Percentiles rank a stretch among this genome's conserved stretches.
These are phyloP conservation scores for Penicillium pulvis DNA, from an alignment of 495 filamentous ascomycete species.

Conservation along the genomic window DNA sequence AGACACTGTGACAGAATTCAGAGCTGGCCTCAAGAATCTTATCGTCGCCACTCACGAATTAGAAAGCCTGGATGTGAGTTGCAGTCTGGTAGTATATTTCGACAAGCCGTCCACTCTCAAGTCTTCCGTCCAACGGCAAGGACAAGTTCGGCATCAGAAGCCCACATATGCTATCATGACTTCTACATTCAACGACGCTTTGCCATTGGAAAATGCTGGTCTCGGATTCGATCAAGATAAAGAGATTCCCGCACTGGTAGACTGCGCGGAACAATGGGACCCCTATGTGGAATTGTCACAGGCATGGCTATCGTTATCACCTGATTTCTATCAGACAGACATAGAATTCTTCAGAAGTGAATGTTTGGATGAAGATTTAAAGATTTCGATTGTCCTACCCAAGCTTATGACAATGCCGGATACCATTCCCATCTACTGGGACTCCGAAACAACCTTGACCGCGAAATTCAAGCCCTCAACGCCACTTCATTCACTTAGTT, in stretches of 20 bases:
- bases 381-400: slow-evolving; percentile 51
- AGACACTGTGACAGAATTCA: slow-evolving; percentile 68
- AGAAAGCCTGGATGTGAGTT: slow-evolving; percentile 90
- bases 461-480: slow-evolving; percentile 37
- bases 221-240: slow-evolving; percentile 14
- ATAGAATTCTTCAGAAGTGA: slow-evolving; percentile 35
- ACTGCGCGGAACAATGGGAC: slow-evolving; percentile 59
- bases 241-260: slow-evolving; percentile 33
- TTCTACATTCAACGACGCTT: slow-evolving; percentile 67
- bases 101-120: slow-evolving; percentile 75
- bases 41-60: slow-evolving; percentile 82
- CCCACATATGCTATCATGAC: slow-evolving; percentile 74
- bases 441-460: slow-evolving; percentile 39
- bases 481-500: slow-evolving; percentile 9
- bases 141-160: slow-evolving; percentile 70
- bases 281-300: slow-evolving; percentile 66
- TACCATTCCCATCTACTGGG: slow-evolving; percentile 54
- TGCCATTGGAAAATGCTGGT: slow-evolving; percentile 55
- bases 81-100: slow-evolving; percentile 86
- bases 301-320: slow-evolving; percentile 50
- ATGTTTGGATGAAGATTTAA: slow-evolving; percentile 28
- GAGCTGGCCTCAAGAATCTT: slow-evolving; percentile 68
- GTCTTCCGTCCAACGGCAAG: slow-evolving; percentile 86
- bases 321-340: slow-evolving; percentile 34
- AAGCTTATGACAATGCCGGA: slow-evolving; percentile 40